phyloP scores from a whole-genome alignment of 345 rosid genomes.

The Pugionium dolabratum region DNA sequence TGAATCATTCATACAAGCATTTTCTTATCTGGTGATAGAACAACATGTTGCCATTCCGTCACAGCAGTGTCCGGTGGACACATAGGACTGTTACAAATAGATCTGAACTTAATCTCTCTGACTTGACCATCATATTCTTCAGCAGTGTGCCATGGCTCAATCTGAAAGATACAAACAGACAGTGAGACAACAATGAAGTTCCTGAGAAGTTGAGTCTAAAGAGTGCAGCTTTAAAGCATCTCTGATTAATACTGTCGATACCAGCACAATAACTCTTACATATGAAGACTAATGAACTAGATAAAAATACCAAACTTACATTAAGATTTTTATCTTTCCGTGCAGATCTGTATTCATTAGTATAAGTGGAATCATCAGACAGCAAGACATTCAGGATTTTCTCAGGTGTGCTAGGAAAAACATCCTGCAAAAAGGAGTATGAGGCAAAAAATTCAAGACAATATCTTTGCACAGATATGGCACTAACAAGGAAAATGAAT shows the following conservation, averaged over 20 bases:
- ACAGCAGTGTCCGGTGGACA: constrained; percentile 98
- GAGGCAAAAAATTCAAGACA: constrained; percentile 15
- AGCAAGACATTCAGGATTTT: constrained; percentile 60
- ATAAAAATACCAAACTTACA: constrained; percentile 48
- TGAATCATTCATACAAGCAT: constrained; percentile 49
- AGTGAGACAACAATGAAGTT: background rate
- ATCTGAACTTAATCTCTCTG: constrained; percentile 85
- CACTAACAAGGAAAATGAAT: constrained; percentile 18
- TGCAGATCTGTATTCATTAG: constrained; percentile 61
- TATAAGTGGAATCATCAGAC: constrained; percentile 66
- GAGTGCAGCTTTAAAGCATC: background rate
- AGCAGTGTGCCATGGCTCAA: constrained; percentile 90
- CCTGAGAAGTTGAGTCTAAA: background rate
- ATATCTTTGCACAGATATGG: constrained; percentile 20
- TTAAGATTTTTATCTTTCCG: constrained; percentile 78
- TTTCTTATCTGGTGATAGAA: constrained; percentile 77
- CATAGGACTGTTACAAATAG: constrained; percentile 89
- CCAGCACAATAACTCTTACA: background rate
- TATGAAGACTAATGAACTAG: constrained; percentile 6
- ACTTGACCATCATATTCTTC: constrained; percentile 98
- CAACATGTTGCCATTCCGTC: constrained; percentile 92
- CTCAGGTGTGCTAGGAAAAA: constrained; percentile 76
- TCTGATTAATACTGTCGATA: background rate
- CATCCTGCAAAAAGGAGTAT: constrained; percentile 54
- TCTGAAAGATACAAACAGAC: constrained; percentile 50